Evolutionary conservation across 306 rosid species (phyloP).

Genomic region (Geum urbanum): DNA sequence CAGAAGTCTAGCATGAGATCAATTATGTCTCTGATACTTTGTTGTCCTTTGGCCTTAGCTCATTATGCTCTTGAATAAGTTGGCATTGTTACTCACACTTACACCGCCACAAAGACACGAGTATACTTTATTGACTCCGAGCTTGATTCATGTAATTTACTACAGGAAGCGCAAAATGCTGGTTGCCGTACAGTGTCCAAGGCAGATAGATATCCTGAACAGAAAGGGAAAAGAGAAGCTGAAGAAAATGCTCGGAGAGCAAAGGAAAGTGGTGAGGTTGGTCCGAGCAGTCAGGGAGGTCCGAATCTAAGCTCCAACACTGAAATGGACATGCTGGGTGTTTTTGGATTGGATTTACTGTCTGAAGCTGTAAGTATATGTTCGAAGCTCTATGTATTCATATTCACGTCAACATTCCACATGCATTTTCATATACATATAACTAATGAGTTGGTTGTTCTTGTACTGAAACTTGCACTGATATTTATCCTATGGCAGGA

Average conservation of each 20-base stretch:
- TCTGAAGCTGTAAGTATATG: conserved; percentile 72
- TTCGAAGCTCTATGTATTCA: neutral
- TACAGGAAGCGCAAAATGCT: conserved; percentile 76
- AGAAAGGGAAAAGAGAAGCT: conserved; percentile 61
- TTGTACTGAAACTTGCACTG: neutral
- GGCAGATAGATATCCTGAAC: conserved; percentile 62
- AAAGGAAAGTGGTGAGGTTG: conserved; percentile 54
- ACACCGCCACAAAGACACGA: neutral
- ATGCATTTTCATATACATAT: neutral
- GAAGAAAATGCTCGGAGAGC: conserved; percentile 56
- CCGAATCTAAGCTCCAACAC: conserved; percentile 53
- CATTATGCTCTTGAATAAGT: neutral
- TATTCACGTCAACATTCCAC: neutral
- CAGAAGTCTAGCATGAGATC: neutral
- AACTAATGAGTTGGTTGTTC: neutral
- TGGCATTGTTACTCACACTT: neutral
- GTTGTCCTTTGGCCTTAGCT: neutral
- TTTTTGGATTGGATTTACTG: conserved; percentile 70
- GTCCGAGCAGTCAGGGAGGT: conserved; percentile 64
- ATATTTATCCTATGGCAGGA: conserved; percentile 51
- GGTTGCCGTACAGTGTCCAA: conserved; percentile 72
- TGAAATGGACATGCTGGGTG: conserved; percentile 54
- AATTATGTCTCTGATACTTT: neutral
- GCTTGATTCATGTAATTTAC: neutral
- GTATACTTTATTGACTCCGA: neutral